Evolutionary conservation across 2,329 filamentous ascomycete genomes (phyloP), one percentile per base, ranked within the genome.

Genomic region (Juglanconis oblonga): DNA sequence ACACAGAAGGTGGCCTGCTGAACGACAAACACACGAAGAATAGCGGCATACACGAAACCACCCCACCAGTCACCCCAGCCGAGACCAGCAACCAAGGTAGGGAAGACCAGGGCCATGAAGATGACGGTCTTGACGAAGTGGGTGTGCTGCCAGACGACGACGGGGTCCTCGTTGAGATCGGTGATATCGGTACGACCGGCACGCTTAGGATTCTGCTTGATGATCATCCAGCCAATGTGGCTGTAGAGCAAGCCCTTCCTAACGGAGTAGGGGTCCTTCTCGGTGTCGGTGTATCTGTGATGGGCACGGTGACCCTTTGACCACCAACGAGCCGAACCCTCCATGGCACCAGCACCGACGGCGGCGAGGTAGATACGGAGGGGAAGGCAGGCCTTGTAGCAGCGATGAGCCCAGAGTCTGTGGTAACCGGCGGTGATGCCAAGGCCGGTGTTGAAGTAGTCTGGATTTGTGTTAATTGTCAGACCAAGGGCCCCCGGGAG

Each of bases 1-100:
- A 96, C 90, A 70, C 91, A 96, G 84, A 96, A 96, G 65, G 92
- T 95, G 62, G 91, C 91, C 78, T 96, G 91, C 81, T 95, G 91
- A 66, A 96, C 89, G 76, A 94, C 89, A 83, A 92, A 93, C 77
- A 94, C 89, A 67, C 91, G 87, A 66, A 96, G 85, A 68, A 96
- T 92, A 70, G 91, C 91, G 63, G 82, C 91, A 71, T 96, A 96
- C 73, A 96, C 82, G 74, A 92, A 91, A 52, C 92, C 92, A 68
- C 92, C 92, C 61, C 82, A 72, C 85, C 85, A 94, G 76, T 96
- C 91, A 74, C 85, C 85, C 90, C 90, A 96, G 71, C 86, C 82
- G 38, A 95, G 79, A 67, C 91, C 91, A 70, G 88, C 86, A 64
- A 95, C 86, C 40, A 92, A 67, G 62, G 84, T 89, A 38, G 92